Base-by-base conservation (phyloP, 768 basidiomycete species). In the Cystofilobasidium bisporidii region DNA sequence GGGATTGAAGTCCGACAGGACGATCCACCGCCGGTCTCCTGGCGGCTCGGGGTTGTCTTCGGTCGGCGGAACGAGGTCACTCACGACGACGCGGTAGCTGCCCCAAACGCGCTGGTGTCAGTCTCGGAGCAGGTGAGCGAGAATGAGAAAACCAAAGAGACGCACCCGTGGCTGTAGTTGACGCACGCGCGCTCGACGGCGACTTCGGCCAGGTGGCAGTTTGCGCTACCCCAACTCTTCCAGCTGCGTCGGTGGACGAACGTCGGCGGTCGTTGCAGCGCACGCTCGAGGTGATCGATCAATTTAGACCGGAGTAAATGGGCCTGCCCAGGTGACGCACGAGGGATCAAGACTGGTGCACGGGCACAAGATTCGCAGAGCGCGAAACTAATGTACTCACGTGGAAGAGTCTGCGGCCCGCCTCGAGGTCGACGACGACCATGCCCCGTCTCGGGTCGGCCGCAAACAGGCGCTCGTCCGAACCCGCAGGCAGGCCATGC, bases 81-180 rank as follows among this genome's bases (percentile, higher is more conserved):
- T 24, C 22, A 24, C n/a, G 11, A 48, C 47, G n/a, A 48, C 47
- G n/a, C 47, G 47, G n/a, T n/a, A 48, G n/a, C 47, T 48, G 47
- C 20, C n/a, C n/a, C n/a, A n/a, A n/a, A n/a, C n/a, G n/a, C n/a
- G n/a, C n/a, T n/a, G n/a, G n/a, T n/a, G n/a, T n/a, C n/a, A n/a
- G n/a, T n/a, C n/a, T n/a, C n/a, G n/a, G n/a, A n/a, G n/a, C n/a
- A n/a, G n/a, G n/a, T n/a, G n/a, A n/a, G n/a, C n/a, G n/a, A n/a
- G n/a, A n/a, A n/a, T n/a, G n/a, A n/a, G n/a, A n/a, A n/a, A n/a
- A n/a, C n/a, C n/a, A n/a, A 48, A 3, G 17, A 2, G 47, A 22
- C 47, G 47, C n/a, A 48, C 47, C 47, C 47, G 24, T 48, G 22
- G 47, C 47, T 48, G n/a, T n/a, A 48, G n/a, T 48, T 48, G 20